A percentile compares a stretch with the other conserved stretches of the same genome.
These are phyloP conservation scores for Glaciozyma martinii DNA, from an alignment of 768 basidiomycete genomes.

Conservation along the genomic window DNA sequence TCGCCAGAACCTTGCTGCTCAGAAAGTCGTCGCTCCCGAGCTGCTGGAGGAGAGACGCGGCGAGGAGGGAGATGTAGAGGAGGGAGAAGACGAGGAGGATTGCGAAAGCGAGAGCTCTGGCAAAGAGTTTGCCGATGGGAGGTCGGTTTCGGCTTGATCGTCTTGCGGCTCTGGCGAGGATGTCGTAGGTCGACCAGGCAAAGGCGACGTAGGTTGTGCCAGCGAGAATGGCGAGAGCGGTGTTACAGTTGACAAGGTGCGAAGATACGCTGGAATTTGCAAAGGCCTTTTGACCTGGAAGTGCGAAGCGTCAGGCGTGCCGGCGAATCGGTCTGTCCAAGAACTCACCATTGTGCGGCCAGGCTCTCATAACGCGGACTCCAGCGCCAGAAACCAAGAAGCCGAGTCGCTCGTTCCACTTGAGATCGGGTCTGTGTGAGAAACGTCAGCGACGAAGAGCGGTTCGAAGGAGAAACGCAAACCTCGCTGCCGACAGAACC, in stretches of 20 bases:
- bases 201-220: neutral
- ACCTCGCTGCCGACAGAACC: neutral
- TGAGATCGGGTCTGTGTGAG: neutral
- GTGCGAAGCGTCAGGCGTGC: neutral
- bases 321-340: neutral
- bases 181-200: neutral
- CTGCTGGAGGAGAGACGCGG: no score
- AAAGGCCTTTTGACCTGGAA: slow-evolving; percentile 23
- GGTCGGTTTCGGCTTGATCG: neutral
- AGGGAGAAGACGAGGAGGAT: neutral
- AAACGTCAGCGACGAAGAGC: neutral
- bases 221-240: neutral
- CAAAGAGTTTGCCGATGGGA: neutral
- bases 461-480: neutral
- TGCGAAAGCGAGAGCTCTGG: slow-evolving; percentile 5
- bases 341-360: slow-evolving; percentile 21
- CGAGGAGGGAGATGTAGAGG: neutral
- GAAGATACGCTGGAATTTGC: slow-evolving; percentile 8
- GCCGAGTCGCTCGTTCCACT: neutral
- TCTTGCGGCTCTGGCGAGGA: neutral
- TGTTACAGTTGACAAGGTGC: neutral
- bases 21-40: no score
- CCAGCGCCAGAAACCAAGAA: neutral
- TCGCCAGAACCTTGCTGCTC: no score
- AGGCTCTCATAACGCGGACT: slow-evolving; percentile 2